Evolutionary conservation across 2,329 filamentous ascomycete species (phyloP), one percentile per base, ranked within the genome.

Genomic region (Anthostomella pinea): DNA sequence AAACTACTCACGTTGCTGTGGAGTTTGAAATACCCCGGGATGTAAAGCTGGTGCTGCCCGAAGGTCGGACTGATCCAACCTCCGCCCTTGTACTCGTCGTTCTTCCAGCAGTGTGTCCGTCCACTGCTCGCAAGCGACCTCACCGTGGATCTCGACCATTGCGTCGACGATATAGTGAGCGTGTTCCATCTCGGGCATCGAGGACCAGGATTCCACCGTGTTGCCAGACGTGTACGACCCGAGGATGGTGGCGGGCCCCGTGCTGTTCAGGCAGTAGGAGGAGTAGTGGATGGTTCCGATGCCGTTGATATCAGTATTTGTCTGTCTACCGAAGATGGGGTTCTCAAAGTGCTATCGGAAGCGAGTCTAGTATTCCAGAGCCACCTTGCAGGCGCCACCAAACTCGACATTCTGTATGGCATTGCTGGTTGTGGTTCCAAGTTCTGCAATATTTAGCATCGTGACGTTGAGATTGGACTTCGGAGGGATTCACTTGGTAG

Each of bases 21-120:
- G 0, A 81, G 86, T 54, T 80, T 75, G 52, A 83, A 85, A 53
- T 85, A 87, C n/a, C 82, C 77, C 0, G 84, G 83, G 7, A 87
- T 65, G 48, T 83, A 87, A 16, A 86, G 53, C 47, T 83, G 72
- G 52, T 87, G 82, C 62, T 86, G 80, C 0, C 81, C 81, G 1
- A 79, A 65, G 1, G 67, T 60, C 1, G 83, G 81, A 4, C 60
- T 58, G 1, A 75, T 75, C 82, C 81, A 87, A 6, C 75, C 73
- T 4, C 76, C 81, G 2, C 71, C 72, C 56, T 81, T 70, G 40
- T 77, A 72, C 40, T 76, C 71, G 44, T 86, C 79, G 6, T 72
- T 57, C 33, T 73, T 65, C 83, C 82, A 87, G 65, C 82, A 85
- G 32, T 76, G 72, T 71, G 30, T 82, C 83, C 0, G 81, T 86